Base-by-base conservation (phyloP, 176 grass and related monocot genomes). In the Eragrostis curvula region DNA sequence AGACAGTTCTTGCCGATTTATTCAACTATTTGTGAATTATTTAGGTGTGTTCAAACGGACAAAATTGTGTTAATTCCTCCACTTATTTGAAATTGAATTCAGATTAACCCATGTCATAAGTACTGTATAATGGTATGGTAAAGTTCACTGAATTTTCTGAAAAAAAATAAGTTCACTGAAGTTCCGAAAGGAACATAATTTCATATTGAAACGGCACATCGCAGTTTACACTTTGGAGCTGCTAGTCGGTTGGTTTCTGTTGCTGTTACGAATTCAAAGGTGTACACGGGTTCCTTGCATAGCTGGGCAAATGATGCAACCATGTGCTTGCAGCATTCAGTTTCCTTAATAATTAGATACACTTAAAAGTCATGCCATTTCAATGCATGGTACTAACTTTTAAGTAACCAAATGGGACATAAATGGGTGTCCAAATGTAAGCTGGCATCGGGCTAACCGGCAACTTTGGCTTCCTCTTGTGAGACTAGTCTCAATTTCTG, bases 271-370 rank as follows among this genome's bases (percentile, higher is more conserved):
- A 45, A 60, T 41, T 82, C 60, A 73, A 78, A 62, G 63, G 77
- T 81, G 77, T 28, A 77, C 65, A 41, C 28, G 47, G 65, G 41
- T 78, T 85, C 47, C 78, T 77, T 85, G 66, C 41, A 43, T 67
- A 85, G 40, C 27, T 81, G 65, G n/a, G 72, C 28, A 81, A 82
- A 71, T 49, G 45, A 46, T 65, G 51, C 75, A 66, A 57, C 28
- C 36, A 39, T 56, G 51, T 8, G 0, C 42, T 79, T 66, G 51
- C 59, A 57, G 42, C 52, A 30, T 68, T 81, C 41, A 9, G 5
- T 30, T 81, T 70, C 69, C 16, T 47, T 77, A 25, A 41, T 65
- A 68, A 15, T 23, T 61, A 70, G 3, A 53, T 13, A 65, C 23
- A 28, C 8, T 29, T 50, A 13, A 51, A 63, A 24, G 14, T 45